phyloP scores from a whole-genome alignment of 306 rosid species.

The Rubus idaeus region DNA sequence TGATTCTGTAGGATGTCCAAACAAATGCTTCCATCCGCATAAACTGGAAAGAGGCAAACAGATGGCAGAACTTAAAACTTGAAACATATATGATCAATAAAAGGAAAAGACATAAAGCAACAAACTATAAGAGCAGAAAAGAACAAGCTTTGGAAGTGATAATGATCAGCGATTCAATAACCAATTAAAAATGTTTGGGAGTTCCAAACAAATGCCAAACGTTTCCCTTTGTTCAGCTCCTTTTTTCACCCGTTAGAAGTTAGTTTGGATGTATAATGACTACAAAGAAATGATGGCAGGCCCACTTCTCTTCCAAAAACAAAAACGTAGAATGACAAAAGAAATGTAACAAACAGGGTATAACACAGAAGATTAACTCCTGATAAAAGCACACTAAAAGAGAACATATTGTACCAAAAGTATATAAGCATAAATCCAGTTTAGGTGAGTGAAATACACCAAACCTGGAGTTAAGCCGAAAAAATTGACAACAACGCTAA shows the following conservation, averaged over 20 bases:
- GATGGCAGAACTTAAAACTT: conserved; percentile 24
- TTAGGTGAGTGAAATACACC: background rate
- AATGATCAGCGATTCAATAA: background rate
- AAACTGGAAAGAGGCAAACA: conserved; percentile 55
- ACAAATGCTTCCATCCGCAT: conserved; percentile 99
- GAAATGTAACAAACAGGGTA: background rate
- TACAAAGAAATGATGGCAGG: background rate
- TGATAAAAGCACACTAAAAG: background rate
- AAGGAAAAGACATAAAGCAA: background rate
- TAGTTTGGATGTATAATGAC: background rate
- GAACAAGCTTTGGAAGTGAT: background rate
- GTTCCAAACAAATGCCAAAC: background rate
- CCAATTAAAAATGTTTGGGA: background rate
- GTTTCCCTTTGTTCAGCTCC: background rate
- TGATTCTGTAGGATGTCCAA: conserved; percentile 96
- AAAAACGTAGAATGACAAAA: background rate
- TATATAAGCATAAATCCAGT: background rate
- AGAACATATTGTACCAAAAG: background rate
- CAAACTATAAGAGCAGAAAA: background rate
- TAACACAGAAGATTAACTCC: background rate
- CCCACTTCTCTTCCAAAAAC: background rate
- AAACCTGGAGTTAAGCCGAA: background rate
- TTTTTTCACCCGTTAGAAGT: conserved; percentile 4
- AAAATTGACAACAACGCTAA: background rate
- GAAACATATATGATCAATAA: conserved; percentile 5